Evolutionary conservation across 2,329 filamentous ascomycete genomes (phyloP).

Genomic region (Fusarium chlamydosporum): DNA sequence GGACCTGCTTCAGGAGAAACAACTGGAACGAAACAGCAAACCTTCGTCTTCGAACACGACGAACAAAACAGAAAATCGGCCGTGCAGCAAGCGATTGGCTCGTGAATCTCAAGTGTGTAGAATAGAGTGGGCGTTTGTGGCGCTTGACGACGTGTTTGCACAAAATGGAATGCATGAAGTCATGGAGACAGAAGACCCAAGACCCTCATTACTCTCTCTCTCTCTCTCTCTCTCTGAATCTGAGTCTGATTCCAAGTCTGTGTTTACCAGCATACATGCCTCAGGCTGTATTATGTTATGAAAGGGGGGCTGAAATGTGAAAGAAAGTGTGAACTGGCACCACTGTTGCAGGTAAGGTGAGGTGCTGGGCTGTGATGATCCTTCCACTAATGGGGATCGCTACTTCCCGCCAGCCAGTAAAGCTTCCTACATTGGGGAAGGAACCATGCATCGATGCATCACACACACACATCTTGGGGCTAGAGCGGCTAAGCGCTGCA

Average conservation of each 20-base stretch:
- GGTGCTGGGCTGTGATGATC: slow-evolving; percentile 46
- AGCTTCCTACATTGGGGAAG: neutral
- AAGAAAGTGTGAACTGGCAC: slow-evolving; percentile 48
- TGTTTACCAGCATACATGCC: slow-evolving; percentile 20
- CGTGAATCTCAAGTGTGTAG: slow-evolving; percentile 2
- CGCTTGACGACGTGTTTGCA: slow-evolving; percentile 50
- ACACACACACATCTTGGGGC: slow-evolving; percentile 31
- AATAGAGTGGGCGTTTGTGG: slow-evolving; percentile 35
- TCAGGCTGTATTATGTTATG: slow-evolving; percentile 12
- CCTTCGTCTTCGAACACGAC: slow-evolving; percentile 40
- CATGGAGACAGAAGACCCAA: slow-evolving; percentile 48
- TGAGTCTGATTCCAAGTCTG: neutral
- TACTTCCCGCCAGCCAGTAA: slow-evolving; percentile 35
- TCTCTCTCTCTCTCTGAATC: slow-evolving; percentile 35
- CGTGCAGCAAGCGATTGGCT: slow-evolving; percentile 43
- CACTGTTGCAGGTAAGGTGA: slow-evolving; percentile 46
- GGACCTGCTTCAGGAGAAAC: slow-evolving; percentile 27
- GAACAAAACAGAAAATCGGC: slow-evolving; percentile 36
- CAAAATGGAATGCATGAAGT: slow-evolving; percentile 56
- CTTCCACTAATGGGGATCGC: slow-evolving; percentile 38
- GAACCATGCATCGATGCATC: slow-evolving; percentile 35
- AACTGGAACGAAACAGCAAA: slow-evolving; percentile 51
- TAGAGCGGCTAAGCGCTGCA: slow-evolving; percentile 44
- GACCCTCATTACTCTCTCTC: slow-evolving; percentile 13
- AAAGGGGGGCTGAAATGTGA: slow-evolving; percentile 42